phyloP scores from a whole-genome alignment of 2,329 filamentous ascomycete genomes.

The Fusarium chaquense region DNA sequence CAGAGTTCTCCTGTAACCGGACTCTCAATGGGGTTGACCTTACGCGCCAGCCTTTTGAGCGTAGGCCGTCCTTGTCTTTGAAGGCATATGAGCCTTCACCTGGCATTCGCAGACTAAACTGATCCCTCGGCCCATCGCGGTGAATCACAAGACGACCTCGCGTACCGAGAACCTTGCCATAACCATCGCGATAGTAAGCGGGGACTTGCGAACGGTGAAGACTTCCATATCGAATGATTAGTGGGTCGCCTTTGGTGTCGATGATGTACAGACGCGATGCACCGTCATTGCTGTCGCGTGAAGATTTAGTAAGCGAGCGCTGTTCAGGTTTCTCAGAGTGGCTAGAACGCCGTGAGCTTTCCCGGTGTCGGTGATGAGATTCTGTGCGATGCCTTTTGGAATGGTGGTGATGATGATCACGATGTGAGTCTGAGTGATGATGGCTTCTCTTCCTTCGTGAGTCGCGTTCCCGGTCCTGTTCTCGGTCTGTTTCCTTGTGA shows the following conservation, averaged over 20 bases:
- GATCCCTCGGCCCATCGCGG: slow-evolving; percentile 68
- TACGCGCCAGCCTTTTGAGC: slow-evolving; percentile 56
- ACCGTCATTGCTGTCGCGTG: slow-evolving; percentile 13
- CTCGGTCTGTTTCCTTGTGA: slow-evolving; percentile 36
- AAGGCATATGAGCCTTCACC: slow-evolving; percentile 52
- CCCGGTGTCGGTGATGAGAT: slow-evolving; percentile 27
- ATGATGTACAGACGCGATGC: slow-evolving; percentile 63
- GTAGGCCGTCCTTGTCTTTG: slow-evolving; percentile 61
- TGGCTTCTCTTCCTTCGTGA: slow-evolving; percentile 39
- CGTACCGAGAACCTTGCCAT: slow-evolving; percentile 78
- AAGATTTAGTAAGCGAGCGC: slow-evolving; percentile 7
- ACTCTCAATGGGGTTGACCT: slow-evolving; percentile 58
- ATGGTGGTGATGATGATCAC: slow-evolving; percentile 34
- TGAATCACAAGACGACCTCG: slow-evolving; percentile 73
- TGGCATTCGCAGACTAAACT: slow-evolving; percentile 63
- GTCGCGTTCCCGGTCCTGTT: slow-evolving; percentile 39
- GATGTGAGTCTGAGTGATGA: slow-evolving; percentile 33
- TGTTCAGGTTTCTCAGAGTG: slow-evolving; percentile 21
- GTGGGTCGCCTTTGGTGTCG: slow-evolving; percentile 81
- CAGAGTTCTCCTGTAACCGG: slow-evolving; percentile 46
- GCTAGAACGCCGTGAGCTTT: slow-evolving; percentile 10
- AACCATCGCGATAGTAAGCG: slow-evolving; percentile 74
- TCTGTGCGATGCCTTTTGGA: slow-evolving; percentile 36
- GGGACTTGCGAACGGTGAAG: slow-evolving; percentile 80
- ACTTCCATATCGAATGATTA: slow-evolving; percentile 80